These are phyloP conservation scores for Osmanthus fragrans DNA, from an alignment of 257 asterid genomes.

Conservation along the genomic window DNA sequence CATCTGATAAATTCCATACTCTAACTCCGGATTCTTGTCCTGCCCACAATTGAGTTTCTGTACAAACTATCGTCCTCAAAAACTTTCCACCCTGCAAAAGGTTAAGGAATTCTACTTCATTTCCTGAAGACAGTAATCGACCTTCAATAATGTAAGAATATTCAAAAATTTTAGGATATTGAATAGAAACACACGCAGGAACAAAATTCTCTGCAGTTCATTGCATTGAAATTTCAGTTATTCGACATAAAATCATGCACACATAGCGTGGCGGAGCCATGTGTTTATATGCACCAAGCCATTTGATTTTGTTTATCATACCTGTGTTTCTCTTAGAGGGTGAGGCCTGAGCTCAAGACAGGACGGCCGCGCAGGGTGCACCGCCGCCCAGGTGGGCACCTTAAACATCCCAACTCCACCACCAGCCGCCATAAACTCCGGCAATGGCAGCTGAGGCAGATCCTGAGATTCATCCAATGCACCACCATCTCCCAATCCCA, in stretches of 20 bases:
- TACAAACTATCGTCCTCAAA: constrained; percentile 76
- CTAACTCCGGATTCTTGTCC: constrained; percentile 94
- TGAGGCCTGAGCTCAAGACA: constrained; percentile 79
- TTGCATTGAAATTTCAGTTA: too few relatives aligned
- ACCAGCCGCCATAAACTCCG: constrained; percentile 61
- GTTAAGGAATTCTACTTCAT: background rate
- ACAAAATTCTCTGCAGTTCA: too few relatives aligned
- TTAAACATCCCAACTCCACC: constrained; percentile 61
- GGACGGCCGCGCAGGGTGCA: constrained; percentile 63
- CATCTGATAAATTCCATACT: constrained; percentile 81
- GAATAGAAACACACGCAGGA: too few relatives aligned
- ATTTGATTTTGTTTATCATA: background rate
- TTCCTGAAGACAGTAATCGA: too few relatives aligned
- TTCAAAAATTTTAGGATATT: too few relatives aligned
- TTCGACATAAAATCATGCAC: too few relatives aligned
- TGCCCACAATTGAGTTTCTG: constrained; percentile 84
- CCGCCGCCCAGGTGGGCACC: constrained; percentile 68
- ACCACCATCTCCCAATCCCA: constrained; percentile 15
- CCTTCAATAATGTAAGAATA: too few relatives aligned
- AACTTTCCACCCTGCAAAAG: constrained; percentile 69
- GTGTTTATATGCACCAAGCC: too few relatives aligned
- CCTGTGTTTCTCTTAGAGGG: constrained; percentile 83
- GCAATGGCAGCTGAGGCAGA: constrained; percentile 46
- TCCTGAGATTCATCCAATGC: constrained; percentile 25
- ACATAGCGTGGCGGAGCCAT: too few relatives aligned